A percentile compares a stretch with the other conserved stretches of the same genome.
Evolutionary conservation across 106 monocot genomes (phyloP).

Genomic region (Apostasia ramifera): DNA sequence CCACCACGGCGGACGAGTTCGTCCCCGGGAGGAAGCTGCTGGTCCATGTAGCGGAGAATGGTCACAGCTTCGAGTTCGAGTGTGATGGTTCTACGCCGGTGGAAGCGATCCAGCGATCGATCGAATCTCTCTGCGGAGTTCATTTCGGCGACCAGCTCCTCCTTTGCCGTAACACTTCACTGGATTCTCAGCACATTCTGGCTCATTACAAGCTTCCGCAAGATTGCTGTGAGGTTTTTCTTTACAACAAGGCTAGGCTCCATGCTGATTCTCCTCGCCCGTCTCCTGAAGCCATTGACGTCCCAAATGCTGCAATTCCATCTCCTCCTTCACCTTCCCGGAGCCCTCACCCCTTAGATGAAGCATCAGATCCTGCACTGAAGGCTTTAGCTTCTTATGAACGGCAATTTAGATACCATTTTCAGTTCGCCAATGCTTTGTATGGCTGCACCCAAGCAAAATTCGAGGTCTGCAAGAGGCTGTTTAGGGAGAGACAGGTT

Average conservation of each 20-base stretch:
- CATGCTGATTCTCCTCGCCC: constrained; percentile 52
- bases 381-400: constrained; percentile 88
- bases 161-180: constrained; percentile 57
- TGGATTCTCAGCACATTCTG: constrained; percentile 53
- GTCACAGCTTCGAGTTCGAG: constrained; percentile 82
- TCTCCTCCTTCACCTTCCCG: constrained; percentile 32
- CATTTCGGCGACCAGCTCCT: constrained; percentile 63
- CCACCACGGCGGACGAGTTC: constrained; percentile 37
- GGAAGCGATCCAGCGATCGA: constrained; percentile 50
- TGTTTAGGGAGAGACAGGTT: constrained; percentile 73
- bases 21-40: constrained; percentile 67
- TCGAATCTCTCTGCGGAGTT: constrained; percentile 51
- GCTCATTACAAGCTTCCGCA: constrained; percentile 81
- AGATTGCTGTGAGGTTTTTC: constrained; percentile 75
- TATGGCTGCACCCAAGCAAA: constrained; percentile 39
- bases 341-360: constrained; percentile 59
- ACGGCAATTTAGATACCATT: constrained; percentile 73
- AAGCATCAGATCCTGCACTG: constrained; percentile 73
- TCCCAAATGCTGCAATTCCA: constrained; percentile 32
- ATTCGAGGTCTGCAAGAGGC: constrained; percentile 62
- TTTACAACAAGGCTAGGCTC: constrained; percentile 70
- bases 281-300: constrained; percentile 41
- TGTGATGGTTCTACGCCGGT: constrained; percentile 75
- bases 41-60: constrained; percentile 81
- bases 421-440: constrained; percentile 55